phyloP scores from a whole-genome alignment of 2,329 filamentous ascomycete species.

The Calcarisporium arbuscula region DNA sequence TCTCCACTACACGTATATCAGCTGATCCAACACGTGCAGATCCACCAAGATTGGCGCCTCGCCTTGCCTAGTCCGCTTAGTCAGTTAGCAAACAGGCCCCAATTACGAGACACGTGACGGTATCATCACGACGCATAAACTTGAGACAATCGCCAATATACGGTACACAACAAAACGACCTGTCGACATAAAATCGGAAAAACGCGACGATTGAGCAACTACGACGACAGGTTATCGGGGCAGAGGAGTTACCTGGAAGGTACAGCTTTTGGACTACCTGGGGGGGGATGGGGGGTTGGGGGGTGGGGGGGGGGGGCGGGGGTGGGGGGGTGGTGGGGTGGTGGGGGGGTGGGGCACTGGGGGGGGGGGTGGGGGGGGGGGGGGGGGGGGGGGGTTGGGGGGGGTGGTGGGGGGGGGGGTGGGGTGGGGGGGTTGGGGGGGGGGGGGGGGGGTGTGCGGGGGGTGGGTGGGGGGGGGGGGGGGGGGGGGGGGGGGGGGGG shows the following conservation, averaged over 20 bases:
- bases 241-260: constrained; percentile 64
- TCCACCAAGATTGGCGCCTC: constrained; percentile 15
- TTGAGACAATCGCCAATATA: constrained; percentile 31
- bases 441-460: too few relatives aligned
- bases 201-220: constrained; percentile 53
- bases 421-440: too few relatives aligned
- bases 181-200: constrained; percentile 33
- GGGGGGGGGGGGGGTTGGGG: too few relatives aligned
- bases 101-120: constrained; percentile 35
- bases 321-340: too few relatives aligned
- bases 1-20: constrained; percentile 5
- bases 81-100: constrained; percentile 31
- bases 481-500: too few relatives aligned
- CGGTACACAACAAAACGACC: constrained; percentile 34
- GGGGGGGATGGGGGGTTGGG: too few relatives aligned
- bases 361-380: too few relatives aligned
- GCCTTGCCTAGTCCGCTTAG: constrained; percentile 35
- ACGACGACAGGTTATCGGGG: constrained; percentile 61
- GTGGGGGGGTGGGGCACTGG: too few relatives aligned
- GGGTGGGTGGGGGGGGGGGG: too few relatives aligned
- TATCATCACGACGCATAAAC: constrained; percentile 23
- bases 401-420: too few relatives aligned
- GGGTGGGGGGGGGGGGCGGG: too few relatives aligned
- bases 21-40: constrained; percentile 24
- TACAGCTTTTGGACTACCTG: too few relatives aligned